phyloP scores from a whole-genome alignment of 2,329 filamentous ascomycete species.

The Epichloe baconii region DNA sequence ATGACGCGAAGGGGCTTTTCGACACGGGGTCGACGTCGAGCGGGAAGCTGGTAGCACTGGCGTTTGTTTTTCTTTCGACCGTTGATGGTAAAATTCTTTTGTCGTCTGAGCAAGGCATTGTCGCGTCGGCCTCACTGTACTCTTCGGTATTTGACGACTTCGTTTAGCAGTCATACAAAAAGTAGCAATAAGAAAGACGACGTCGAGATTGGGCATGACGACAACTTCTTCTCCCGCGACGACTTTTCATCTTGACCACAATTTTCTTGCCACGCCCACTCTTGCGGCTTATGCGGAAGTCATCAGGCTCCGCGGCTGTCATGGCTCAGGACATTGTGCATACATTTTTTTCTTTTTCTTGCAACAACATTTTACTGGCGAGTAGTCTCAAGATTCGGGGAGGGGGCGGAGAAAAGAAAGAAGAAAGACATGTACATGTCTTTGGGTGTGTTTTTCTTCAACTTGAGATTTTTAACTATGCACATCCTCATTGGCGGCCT shows the following conservation, averaged over 20 bases:
- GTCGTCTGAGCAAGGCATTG: background rate
- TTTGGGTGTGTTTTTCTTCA: too few relatives aligned
- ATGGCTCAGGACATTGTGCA: background rate
- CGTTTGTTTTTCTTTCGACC: background rate
- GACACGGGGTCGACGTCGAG: background rate
- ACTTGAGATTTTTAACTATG: background rate
- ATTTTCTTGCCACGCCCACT: background rate
- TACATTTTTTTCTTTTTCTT: background rate
- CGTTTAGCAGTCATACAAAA: background rate
- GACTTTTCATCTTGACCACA: background rate
- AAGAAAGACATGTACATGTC: too few relatives aligned
- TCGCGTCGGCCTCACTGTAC: background rate
- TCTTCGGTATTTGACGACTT: background rate
- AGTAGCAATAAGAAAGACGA: background rate
- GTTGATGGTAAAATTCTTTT: background rate
- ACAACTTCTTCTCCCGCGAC: too few relatives aligned
- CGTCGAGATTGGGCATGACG: background rate
- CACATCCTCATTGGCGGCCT: background rate
- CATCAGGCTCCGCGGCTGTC: too few relatives aligned
- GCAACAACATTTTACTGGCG: background rate
- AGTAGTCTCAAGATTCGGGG: background rate
- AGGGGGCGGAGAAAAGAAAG: rapidly evolving
- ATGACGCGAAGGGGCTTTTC: background rate
- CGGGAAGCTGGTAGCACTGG: background rate
- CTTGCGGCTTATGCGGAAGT: too few relatives aligned